Conservation (phyloP, 73 alveolate genomes). For the Tetrahymena thermophila region DNA sequence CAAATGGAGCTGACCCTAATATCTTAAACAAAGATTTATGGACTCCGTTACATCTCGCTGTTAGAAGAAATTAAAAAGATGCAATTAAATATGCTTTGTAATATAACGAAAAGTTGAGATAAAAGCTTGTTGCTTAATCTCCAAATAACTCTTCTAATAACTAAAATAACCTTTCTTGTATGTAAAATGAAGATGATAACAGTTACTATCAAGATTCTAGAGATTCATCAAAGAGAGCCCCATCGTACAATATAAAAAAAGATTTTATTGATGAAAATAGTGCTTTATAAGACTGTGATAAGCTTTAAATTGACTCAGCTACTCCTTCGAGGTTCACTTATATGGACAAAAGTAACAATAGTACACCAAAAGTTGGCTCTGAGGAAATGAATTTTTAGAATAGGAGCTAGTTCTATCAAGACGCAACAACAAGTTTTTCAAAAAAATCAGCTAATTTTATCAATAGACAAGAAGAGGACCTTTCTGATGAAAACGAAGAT, state of each 20-base stretch:
- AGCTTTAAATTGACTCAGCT: neutral
- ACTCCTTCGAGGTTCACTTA: neutral
- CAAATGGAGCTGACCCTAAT: neutral
- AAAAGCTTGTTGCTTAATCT: neutral
- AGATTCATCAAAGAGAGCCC: neutral
- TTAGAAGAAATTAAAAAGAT: neutral
- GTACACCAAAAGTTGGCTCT: neutral
- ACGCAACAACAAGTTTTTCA: neutral
- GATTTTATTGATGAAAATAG: neutral
- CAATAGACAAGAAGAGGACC: neutral
- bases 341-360: neutral
- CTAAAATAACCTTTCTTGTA: neutral
- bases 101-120: neutral
- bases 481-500: neutral
- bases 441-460: neutral
- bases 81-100: neutral
- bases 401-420: neutral
- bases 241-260: neutral
- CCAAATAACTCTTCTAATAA: neutral
- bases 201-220: neutral
- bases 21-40: neutral
- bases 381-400: neutral
- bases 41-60: neutral
- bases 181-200: neutral
- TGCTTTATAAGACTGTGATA: neutral